Evolutionary conservation across 2,329 filamentous ascomycete genomes (phyloP).

Genomic region (Penicillium sp.): DNA sequence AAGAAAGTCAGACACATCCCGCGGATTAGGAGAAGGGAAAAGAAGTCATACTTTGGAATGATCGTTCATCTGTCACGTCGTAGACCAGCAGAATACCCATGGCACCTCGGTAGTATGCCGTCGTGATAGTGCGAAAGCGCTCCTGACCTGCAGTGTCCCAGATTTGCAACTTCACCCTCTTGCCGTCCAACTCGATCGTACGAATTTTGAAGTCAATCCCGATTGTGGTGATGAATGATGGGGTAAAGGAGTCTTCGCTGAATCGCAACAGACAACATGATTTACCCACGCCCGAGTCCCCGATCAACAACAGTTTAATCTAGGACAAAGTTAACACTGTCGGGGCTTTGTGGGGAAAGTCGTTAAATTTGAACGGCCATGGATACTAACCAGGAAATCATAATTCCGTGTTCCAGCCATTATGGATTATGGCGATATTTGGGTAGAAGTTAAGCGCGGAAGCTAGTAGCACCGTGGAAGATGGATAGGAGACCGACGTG

Average conservation of each 20-base stretch:
- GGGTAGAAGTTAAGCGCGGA: conserved; percentile 5
- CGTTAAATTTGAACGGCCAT: not conserved
- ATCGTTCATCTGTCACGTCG: conserved; percentile 95
- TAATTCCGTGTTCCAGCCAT: conserved; percentile 99
- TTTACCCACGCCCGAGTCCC: conserved; percentile 94
- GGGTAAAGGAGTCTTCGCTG: conserved; percentile 96
- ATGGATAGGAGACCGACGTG: not conserved
- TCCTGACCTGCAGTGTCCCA: conserved; percentile 99
- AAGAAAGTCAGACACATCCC: not conserved
- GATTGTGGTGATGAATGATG: conserved; percentile 97
- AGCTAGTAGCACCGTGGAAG: not conserved
- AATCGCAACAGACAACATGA: conserved; percentile 96
- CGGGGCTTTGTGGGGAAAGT: not conserved
- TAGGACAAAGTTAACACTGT: conserved; percentile 40
- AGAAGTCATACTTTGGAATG: conserved; percentile 79
- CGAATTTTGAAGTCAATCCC: conserved; percentile 99
- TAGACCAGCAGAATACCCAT: conserved; percentile 98
- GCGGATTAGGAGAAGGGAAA: not conserved
- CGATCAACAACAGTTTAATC: conserved; percentile 97
- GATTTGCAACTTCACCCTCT: conserved; percentile 98
- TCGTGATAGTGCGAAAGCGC: conserved; percentile 97
- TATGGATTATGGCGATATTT: conserved; percentile 18
- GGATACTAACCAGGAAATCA: conserved; percentile 82
- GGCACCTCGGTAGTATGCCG: conserved; percentile 95
- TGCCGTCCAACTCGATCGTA: conserved; percentile 97